These are phyloP conservation scores for Anaeromyces robustus DNA, from an alignment of 192 early-diverging fungal genomes.

Conservation along the genomic window DNA sequence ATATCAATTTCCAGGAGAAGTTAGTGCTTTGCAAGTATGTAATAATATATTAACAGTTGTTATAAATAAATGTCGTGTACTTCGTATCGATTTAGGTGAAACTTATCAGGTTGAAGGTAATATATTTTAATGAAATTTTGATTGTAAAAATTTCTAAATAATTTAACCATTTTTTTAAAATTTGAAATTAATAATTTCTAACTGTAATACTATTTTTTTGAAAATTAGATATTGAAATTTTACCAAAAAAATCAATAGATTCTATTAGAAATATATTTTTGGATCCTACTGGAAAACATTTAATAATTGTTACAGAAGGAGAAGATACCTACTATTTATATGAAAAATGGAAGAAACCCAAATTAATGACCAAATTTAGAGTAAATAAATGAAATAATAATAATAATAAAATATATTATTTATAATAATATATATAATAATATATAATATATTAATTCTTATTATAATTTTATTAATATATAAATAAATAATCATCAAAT, in stretches of 20 bases:
- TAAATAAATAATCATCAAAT: too few relatives aligned
- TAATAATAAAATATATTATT: not conserved
- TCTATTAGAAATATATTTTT: slow-evolving; percentile 59
- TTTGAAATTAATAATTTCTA: too few relatives aligned
- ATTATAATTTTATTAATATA: too few relatives aligned
- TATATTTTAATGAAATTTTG: too few relatives aligned
- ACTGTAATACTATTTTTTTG: too few relatives aligned
- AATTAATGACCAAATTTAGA: slow-evolving; percentile 59
- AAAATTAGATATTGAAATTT: slow-evolving; percentile 68
- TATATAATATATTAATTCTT: too few relatives aligned
- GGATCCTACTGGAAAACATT: slow-evolving; percentile 75
- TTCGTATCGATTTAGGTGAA: not conserved
- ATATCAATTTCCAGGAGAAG: not conserved
- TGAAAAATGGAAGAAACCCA: slow-evolving; percentile 70
- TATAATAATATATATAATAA: too few relatives aligned
- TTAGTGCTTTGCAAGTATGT: not conserved
- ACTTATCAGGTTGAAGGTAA: not conserved
- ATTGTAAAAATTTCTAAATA: too few relatives aligned
- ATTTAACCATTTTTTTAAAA: too few relatives aligned
- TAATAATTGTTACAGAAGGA: slow-evolving; percentile 72
- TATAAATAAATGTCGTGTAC: not conserved
- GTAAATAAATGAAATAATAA: slow-evolving; percentile 15
- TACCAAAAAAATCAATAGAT: slow-evolving; percentile 34
- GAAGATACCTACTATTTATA: slow-evolving; percentile 87
- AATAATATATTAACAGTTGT: not conserved